Conservation (phyloP, 805 yeast species). For the Teunomyces funiuensis region DNA sequence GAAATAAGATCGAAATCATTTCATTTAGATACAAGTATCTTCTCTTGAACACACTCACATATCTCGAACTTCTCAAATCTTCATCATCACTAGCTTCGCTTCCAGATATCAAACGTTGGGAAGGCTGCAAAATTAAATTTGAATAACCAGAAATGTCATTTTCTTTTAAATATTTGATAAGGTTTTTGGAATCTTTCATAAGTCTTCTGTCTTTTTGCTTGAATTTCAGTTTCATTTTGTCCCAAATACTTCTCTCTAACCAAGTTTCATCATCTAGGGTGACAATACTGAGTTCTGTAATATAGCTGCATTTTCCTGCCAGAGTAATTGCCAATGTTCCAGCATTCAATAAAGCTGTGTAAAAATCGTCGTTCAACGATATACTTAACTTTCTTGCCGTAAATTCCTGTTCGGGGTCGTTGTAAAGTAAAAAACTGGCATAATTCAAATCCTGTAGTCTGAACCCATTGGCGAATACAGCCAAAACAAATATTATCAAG, state of each 20-base stretch:
- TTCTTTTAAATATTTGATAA: conserved; percentile 6
- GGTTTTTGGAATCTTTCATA: not conserved
- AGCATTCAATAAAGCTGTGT: conserved; percentile 56
- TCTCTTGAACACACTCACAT: conserved; percentile 19
- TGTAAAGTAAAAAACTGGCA: conserved; percentile 30
- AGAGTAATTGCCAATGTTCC: conserved; percentile 67
- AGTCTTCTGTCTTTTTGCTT: not conserved
- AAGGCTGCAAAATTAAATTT: conserved; percentile 31
- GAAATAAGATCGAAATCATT: conserved; percentile 19
- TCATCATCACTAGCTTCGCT: conserved; percentile 5
- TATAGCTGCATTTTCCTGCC: conserved; percentile 64
- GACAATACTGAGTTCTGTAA: conserved; percentile 54
- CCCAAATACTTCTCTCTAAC: conserved; percentile 40
- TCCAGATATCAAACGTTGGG: conserved; percentile 23
- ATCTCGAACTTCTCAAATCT: not conserved
- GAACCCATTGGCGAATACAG: conserved; percentile 56
- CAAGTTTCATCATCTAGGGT: conserved; percentile 54
- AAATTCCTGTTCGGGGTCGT: conserved; percentile 24
- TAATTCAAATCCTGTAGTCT: conserved; percentile 33
- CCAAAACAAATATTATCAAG: conserved; percentile 51
- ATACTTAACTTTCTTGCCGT: conserved; percentile 26
- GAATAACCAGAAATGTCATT: conserved; percentile 23
- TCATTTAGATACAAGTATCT: conserved; percentile 20
- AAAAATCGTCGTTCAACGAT: conserved; percentile 60
- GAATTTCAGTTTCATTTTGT: conserved; percentile 9